Base-by-base conservation (phyloP, 1,284 basidiomycete genomes). In the Phenoliferia sp. region DNA sequence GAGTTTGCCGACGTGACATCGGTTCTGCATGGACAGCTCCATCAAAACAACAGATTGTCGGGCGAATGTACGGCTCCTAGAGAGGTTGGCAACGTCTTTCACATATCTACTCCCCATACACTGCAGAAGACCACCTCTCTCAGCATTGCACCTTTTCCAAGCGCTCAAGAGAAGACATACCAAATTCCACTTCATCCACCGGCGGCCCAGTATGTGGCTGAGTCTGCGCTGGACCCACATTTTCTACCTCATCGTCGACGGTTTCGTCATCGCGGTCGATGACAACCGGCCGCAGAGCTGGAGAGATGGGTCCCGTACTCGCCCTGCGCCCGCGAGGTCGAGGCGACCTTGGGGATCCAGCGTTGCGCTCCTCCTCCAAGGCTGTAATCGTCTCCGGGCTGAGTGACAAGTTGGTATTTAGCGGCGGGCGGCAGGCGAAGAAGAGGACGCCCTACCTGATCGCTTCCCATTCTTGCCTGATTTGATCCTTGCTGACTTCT, bases 361-460 rank as follows among this genome's bases (percentile, higher is more conserved):
- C 68, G 0, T 70, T 68, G 35, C 70, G 66, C 50, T 73, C 72
- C 48, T 73, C 72, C 19, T 73, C 70, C 48, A 73, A 66, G 0
- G 72, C 72, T 7, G 68, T 66, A 57, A 73, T 73, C 54, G 72
- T 72, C 12, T 73, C 67, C 10, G 72, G 72, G 34, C 72, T 73
- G 48, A 5, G 33, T n/a, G n/a, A n/a, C n/a, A n/a, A n/a, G n/a
- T n/a, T n/a, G n/a, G n/a, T n/a, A n/a, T n/a, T n/a, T n/a, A n/a
- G n/a, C n/a, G n/a, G n/a, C n/a, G n/a, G n/a, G n/a, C n/a, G n/a
- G n/a, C n/a, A n/a, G n/a, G n/a, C n/a, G n/a, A n/a, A n/a, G n/a
- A n/a, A n/a, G n/a, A n/a, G n/a, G n/a, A n/a, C n/a, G n/a, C n/a
- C n/a, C n/a, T n/a, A 72, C 70, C 65, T 70, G 57, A 74, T 74